These are phyloP conservation scores for Nicotiana otophora DNA, from an alignment of 257 asterid species.

Conservation along the genomic window DNA sequence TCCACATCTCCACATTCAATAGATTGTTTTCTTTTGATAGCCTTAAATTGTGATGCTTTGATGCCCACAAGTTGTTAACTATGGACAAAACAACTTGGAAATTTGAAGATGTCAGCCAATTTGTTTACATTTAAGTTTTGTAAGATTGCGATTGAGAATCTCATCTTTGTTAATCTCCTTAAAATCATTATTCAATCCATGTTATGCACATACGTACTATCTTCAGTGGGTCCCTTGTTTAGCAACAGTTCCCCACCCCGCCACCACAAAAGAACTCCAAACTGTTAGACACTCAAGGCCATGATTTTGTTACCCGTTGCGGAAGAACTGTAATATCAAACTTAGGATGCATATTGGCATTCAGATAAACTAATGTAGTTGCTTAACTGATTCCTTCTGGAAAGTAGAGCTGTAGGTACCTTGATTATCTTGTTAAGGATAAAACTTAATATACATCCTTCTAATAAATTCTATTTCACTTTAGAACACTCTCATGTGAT, in stretches of 20 bases:
- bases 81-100: neutral
- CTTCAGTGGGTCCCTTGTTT: neutral
- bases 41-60: neutral
- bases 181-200: neutral
- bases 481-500: neutral
- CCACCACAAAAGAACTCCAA: neutral
- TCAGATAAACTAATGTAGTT: neutral
- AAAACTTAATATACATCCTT: neutral
- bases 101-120: neutral
- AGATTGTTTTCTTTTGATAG: neutral
- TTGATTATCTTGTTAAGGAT: neutral
- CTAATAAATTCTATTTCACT: neutral
- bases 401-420: neutral
- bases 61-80: neutral
- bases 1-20: neutral
- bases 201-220: neutral
- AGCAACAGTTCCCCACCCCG: neutral
- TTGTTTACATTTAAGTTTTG: neutral
- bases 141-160: neutral
- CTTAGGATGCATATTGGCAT: neutral
- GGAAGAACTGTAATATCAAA: neutral
- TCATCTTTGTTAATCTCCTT: neutral
- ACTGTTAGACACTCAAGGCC: neutral
- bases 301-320: neutral
- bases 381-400: neutral